Conservation (phyloP, 768 basidiomycete genomes). For the Russula lepida region DNA sequence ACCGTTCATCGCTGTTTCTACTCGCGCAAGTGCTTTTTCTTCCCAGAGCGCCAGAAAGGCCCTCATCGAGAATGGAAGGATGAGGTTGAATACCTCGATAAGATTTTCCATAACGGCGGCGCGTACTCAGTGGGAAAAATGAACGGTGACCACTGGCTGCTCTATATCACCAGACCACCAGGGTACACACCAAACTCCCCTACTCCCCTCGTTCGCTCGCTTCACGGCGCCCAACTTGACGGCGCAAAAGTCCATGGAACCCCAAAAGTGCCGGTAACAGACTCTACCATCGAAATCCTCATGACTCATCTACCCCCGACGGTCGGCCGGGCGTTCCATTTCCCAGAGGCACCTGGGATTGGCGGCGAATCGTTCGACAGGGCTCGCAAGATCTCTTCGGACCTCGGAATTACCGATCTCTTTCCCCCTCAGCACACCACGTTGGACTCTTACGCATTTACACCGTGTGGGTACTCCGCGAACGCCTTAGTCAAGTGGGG, state of each 20-base stretch:
- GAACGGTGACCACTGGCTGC: slow-evolving; percentile 97
- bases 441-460: slow-evolving; percentile 88
- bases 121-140: slow-evolving; percentile 97
- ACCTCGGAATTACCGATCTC: slow-evolving; percentile 71
- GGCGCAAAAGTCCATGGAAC: slow-evolving; percentile 12
- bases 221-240: slow-evolving; percentile 6
- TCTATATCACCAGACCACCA: slow-evolving; percentile 75
- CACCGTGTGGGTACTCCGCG: slow-evolving; percentile 92
- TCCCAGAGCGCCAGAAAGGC: slow-evolving; percentile 89
- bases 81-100: slow-evolving; percentile 88
- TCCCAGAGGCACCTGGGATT: slow-evolving; percentile 23
- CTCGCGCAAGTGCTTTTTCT: slow-evolving; percentile 98
- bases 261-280: slow-evolving; percentile 34
- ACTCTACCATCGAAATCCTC: slow-evolving; percentile 96
- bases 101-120: slow-evolving; percentile 78
- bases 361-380: slow-evolving; percentile 38
- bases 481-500: slow-evolving; percentile 79
- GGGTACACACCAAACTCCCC: slow-evolving; percentile 24
- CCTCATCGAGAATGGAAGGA: slow-evolving; percentile 92
- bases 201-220: slow-evolving; percentile 13
- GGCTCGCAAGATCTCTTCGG: slow-evolving; percentile 52
- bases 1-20: slow-evolving; percentile 91
- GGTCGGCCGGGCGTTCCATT: slow-evolving; percentile 76
- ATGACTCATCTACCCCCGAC: slow-evolving; percentile 83
- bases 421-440: slow-evolving; percentile 74